Evolutionary conservation across 768 basidiomycete species (phyloP).

Genomic region (Neoboletus subvelutipes): DNA sequence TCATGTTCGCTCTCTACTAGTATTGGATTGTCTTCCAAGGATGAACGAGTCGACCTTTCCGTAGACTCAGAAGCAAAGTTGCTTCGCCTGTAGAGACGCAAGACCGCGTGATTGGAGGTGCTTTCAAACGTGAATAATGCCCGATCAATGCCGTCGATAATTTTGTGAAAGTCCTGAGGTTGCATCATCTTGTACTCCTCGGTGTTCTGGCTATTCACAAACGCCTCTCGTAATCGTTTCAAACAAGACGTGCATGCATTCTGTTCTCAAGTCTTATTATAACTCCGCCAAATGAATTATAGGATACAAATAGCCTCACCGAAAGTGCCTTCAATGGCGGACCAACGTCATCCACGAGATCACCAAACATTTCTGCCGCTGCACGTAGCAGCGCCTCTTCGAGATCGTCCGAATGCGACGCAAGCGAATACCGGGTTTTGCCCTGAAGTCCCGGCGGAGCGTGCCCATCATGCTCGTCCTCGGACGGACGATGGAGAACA

Average conservation of each 20-base stretch:
- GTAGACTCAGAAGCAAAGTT: constrained; percentile 30
- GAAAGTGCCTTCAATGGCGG: constrained; percentile 74
- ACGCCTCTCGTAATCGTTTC: constrained; percentile 62
- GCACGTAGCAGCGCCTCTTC: constrained; percentile 39
- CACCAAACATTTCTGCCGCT: constrained; percentile 74
- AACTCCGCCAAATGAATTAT: not conserved
- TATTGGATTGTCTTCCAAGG: constrained; percentile 33
- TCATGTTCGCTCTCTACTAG: constrained; percentile 63
- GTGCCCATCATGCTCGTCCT: constrained; percentile 15
- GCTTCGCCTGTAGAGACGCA: constrained; percentile 67
- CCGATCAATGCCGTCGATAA: constrained; percentile 64
- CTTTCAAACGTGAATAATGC: constrained; percentile 75
- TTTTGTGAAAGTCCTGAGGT: constrained; percentile 60
- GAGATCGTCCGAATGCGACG: constrained; percentile 44
- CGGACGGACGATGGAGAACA: constrained; percentile 26
- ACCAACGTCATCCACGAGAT: constrained; percentile 75
- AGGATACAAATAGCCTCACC: constrained; percentile 41
- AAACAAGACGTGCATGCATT: constrained; percentile 59
- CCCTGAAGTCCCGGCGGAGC: constrained; percentile 20
- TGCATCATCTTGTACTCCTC: constrained; percentile 37
- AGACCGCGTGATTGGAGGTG: constrained; percentile 80
- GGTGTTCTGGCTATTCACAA: constrained; percentile 43
- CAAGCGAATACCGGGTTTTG: constrained; percentile 29
- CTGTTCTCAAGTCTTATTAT: constrained; percentile 36
- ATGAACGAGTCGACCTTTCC: constrained; percentile 16